Evolutionary conservation across 768 basidiomycete species (phyloP), one percentile per base, ranked within the genome.

Genomic region (Russula sp.): DNA sequence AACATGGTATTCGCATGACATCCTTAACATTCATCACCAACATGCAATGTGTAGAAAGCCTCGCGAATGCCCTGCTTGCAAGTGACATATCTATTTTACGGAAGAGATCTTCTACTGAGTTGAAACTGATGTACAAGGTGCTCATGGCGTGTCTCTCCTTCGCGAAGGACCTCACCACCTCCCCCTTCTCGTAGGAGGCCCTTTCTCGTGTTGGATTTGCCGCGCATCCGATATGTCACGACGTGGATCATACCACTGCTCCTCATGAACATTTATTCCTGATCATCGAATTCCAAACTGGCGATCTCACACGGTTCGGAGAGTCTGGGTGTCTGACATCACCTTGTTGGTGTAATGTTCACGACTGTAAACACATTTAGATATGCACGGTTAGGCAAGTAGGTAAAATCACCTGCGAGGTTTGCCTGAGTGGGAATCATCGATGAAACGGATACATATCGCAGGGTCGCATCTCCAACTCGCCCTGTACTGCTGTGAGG

Each of bases 251-350:
- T 6, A 73, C 82, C 2, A 97, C 95, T 2, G 84, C 90, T 7
- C 86, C 85, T 3, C 75, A 87, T 11, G 87, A 93, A 45, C 83
- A 85, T 47, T 74, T 98, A 38, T 95, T 98, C 68, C 78, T 97
- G 7, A 81, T 98, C 61, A 88, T 98, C 68, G 97, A 96, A 6
- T 98, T 97, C 71, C 81, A 78, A 64, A 90, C 94, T 0, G 97
- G 97, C n/a, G 97, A 99, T 75, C 77, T 99, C 41, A 75, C 98
- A 52, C 98, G 97, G 97, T 78, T 98, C 58, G 95, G 95, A 90
- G 65, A 65, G 81, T 46, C 34, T 9, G 3, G 20, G 11, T n/a
- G 20, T 22, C 16, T 53, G 32, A 47, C 38, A 49, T 25, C 60
- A 41, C 61, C 60, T 61, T 34, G 47, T 52, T 36, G 57, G 41